Conservation (phyloP, 108 stramenopile genomes). For the Nannochloropsis gaditana region DNA sequence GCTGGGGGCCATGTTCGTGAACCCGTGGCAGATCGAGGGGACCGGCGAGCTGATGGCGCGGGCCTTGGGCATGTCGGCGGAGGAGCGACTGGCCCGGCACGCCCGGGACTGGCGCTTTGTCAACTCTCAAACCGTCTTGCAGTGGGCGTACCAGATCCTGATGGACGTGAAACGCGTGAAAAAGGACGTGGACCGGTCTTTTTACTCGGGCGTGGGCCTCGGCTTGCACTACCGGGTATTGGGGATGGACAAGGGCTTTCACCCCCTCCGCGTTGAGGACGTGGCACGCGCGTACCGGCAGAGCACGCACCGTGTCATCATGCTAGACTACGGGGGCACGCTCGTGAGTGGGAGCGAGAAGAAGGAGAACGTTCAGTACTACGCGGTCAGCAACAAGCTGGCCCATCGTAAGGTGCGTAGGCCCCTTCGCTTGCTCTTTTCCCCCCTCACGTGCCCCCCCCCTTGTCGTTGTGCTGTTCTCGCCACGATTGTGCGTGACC, state of each 20-base stretch:
- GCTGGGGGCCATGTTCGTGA: conserved; percentile 73
- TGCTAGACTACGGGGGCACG: conserved; percentile 66
- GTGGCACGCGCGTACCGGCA: conserved; percentile 50
- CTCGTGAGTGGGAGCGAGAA: conserved; percentile 43
- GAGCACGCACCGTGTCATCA: conserved; percentile 50
- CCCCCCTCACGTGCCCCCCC: neutral
- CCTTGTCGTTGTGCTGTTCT: neutral
- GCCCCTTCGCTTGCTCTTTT: neutral
- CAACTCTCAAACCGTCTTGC: conserved; percentile 78
- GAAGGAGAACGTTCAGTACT: conserved; percentile 31
- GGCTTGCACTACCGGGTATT: conserved; percentile 86
- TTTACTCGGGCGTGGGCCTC: conserved; percentile 67
- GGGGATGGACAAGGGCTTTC: conserved; percentile 58
- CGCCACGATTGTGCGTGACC: neutral
- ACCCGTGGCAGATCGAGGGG: conserved; percentile 56
- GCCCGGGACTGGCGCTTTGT: conserved; percentile 72
- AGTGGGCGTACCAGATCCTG: conserved; percentile 70
- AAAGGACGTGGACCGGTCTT: conserved; percentile 33
- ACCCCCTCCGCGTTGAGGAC: conserved; percentile 54
- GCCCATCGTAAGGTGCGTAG: neutral
- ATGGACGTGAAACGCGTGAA: conserved; percentile 65
- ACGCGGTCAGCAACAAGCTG: conserved; percentile 24
- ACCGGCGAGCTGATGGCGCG: conserved; percentile 43
- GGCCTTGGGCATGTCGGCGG: conserved; percentile 47
- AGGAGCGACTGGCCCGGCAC: conserved; percentile 42